Base-by-base conservation (phyloP, 2,329 filamentous ascomycete species). In the Diaporthe helianthi region DNA sequence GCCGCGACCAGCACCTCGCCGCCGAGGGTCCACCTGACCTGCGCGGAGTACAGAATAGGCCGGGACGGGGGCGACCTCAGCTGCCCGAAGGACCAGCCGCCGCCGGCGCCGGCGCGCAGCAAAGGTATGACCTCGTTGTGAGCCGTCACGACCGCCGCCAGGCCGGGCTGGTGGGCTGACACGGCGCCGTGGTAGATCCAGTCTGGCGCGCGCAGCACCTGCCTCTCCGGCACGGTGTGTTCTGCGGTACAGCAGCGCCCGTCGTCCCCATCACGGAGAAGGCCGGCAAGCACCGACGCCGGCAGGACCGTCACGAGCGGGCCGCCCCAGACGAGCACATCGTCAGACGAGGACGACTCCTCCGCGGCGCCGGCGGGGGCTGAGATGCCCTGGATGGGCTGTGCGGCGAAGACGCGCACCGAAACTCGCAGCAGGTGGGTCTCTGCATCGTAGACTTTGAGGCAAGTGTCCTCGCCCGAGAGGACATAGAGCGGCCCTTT, bases 1-100 rank as follows among this genome's bases (percentile, higher is more conserved):
- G 92, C 92, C 8, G 93, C 93, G 63, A 98, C 87, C 24, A 98
- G 84, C 54, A 97, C 83, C 64, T 84, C 83, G 53, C 83, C 82
- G 7, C 79, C 66, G 8, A 85, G 84, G 9, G 89, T 79, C 85
- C 91, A 93, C 47, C 85, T 80, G 22, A 97, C 79, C 75, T 92
- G 88, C 6, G 94, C 95, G 19, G 93, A 93, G 79, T 97, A 99
- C 9, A 99, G 85, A 67, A 97, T 94, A 1, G 94, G 95, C 52
- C 92, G 87, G 9, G 94, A 92, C 53, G 67, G 67, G 19, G 90
- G 90, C 7, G 89, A 88, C 15, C 85, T 82, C 2, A 89, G 76
- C 1, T 83, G 81, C 6, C 84, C 84, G 36, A 17, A 90, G 80
- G 82, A 71, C 71, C 71, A 17, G 85, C 41, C 69, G 31, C 46